Conservation (phyloP, 1,284 basidiomycete genomes). For the Chondrostereum purpureum region DNA sequence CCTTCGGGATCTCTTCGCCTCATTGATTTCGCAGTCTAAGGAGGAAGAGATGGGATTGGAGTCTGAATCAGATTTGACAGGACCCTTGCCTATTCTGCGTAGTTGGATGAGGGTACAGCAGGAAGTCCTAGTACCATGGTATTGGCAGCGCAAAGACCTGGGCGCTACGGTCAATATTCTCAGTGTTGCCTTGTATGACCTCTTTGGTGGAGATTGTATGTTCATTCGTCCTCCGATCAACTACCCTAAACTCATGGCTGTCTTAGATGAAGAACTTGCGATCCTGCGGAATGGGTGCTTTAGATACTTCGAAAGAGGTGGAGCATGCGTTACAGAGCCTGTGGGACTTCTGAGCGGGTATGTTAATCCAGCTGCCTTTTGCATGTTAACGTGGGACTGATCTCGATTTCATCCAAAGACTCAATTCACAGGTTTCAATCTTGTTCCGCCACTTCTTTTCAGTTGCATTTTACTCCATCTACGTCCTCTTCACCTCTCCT, state of each 20-base stretch:
- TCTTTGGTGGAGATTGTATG: conserved; percentile 85
- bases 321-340: conserved; percentile 84
- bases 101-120: conserved; percentile 7
- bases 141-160: conserved; percentile 79
- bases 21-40: conserved; percentile 20
- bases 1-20: conserved; percentile 56
- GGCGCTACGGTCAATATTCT: conserved; percentile 85
- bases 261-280: conserved; percentile 66
- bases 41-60: background rate
- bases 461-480: conserved; percentile 92
- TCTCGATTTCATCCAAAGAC: conserved; percentile 13
- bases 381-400: conserved; percentile 64
- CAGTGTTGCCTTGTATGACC: conserved; percentile 85
- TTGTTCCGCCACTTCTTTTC: conserved; percentile 92
- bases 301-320: conserved; percentile 95
- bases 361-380: conserved; percentile 42
- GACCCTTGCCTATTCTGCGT: conserved; percentile 27
- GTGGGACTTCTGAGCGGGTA: conserved; percentile 83
- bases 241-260: background rate
- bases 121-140: conserved; percentile 50
- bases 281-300: conserved; percentile 92
- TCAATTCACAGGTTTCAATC: conserved; percentile 70
- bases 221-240: conserved; percentile 9
- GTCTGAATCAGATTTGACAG: conserved; percentile 10
- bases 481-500: conserved; percentile 63